Conservation (phyloP, 805 yeast genomes). For the Candida nanaspora region DNA sequence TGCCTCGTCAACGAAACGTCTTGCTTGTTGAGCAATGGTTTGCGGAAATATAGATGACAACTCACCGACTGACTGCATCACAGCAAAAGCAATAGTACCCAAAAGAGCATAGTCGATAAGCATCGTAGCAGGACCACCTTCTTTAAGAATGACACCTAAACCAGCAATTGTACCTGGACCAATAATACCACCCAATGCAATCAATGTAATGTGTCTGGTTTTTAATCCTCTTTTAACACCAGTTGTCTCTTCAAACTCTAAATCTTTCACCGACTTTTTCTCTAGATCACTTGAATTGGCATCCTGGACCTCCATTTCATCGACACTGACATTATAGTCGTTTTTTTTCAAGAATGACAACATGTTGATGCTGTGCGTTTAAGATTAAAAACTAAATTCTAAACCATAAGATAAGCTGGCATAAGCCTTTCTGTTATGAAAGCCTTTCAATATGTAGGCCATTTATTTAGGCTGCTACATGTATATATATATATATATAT, state of each 20-base stretch:
- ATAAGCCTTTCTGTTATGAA: no score
- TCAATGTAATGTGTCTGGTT: slow-evolving; percentile 42
- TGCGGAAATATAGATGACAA: slow-evolving; percentile 40
- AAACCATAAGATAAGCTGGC: no score
- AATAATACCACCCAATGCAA: slow-evolving; percentile 48
- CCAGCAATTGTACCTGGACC: slow-evolving; percentile 51
- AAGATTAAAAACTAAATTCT: no score
- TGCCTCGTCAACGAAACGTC: slow-evolving; percentile 40
- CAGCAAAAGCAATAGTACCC: slow-evolving; percentile 40
- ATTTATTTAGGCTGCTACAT: no score
- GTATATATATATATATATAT: no score
- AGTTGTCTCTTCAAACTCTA: slow-evolving; percentile 6
- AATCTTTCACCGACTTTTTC: background rate
- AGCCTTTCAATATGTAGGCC: no score
- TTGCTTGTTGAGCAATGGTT: slow-evolving; percentile 3
- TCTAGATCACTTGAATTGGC: background rate
- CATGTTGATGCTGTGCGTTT: no score
- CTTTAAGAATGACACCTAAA: slow-evolving; percentile 35
- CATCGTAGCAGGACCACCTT: slow-evolving; percentile 44
- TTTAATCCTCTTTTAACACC: slow-evolving; percentile 39
- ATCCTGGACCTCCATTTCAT: background rate
- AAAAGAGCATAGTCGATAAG: slow-evolving; percentile 38
- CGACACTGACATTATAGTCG: background rate
- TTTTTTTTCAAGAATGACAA: background rate
- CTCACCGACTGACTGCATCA: slow-evolving; percentile 49